Evolutionary conservation across 2,329 filamentous ascomycete species (phyloP), one percentile per base, ranked within the genome.

Genomic region (Fusarium sp.): DNA sequence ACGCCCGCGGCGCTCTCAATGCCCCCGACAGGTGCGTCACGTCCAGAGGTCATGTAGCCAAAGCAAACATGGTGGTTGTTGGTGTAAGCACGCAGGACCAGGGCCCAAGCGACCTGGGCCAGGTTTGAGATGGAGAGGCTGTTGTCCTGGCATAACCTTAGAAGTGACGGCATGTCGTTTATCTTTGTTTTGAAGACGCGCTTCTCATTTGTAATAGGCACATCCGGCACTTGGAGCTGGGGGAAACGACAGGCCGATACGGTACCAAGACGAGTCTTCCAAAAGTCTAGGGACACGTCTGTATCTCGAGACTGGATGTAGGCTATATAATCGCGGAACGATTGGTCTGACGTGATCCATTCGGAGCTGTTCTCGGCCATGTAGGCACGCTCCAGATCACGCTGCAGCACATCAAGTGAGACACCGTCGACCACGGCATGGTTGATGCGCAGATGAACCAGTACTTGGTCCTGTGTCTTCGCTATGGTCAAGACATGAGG

Each of bases 401-500:
- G 38, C 23, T 43, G 29, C 19, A 50, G 9, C 19, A 36, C 31
- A 25, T 43, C 38, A 32, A 44, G 38, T 23, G 48, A 50, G 17
- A 39, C 27, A 10, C 43, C 50, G 9, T 46, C 50, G 6, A 48
- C 29, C 13, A 50, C 31, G 38, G 48, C 48, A 33, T 50, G 48
- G 48, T 41, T 50, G 38, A 50, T 50, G 15, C 38, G 38, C n/a
- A 50, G 21, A 21, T 37, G 48, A 31, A 50, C 38, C 38, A 50
- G 36, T 10, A 31, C 38, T 11, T 36, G 29, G 23, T 44, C 38
- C 38, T 50, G 38, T 13, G 39, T 25, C 38, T 41, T 11, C n/a
- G 37, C 47, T 8, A 49, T 36, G 37, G 47, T 49, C 15, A 49
- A 49, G 29, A 27, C 15, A 37, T 49, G 47, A 49, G 47, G 37